Evolutionary conservation across 2,329 filamentous ascomycete genomes (phyloP), one percentile per base, ranked within the genome.

Genomic region (Juglanconis sp.): DNA sequence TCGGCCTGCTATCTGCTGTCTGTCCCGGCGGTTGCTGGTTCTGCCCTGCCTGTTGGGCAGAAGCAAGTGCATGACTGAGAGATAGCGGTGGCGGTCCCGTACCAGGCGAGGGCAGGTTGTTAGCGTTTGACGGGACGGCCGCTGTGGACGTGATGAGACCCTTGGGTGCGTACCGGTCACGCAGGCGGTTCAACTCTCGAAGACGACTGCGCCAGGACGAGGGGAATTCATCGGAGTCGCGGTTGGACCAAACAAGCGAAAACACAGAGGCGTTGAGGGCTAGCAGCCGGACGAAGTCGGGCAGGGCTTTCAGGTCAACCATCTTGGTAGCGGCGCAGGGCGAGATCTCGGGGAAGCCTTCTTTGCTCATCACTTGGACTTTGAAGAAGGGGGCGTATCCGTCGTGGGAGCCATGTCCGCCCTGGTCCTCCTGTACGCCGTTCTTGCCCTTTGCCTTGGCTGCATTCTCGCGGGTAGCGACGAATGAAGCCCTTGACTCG

Each of bases 211-310:
- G 87, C 95, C 95, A 98, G 8, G 91, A 91, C 10, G 92, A 95
- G 35, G 95, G 82, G 69, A 96, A 88, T 72, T 96, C 92, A 59
- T 89, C 89, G 5, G 88, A 89, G 64, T 89, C 85, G 51, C 87
- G 83, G 68, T 86, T 87, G 51, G 86, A 85, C 92, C 94, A 97
- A n/a, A 97, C 93, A 49, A 89, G 84, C 2, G 90, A 92, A 73
- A 98, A 97, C 8, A 98, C 91, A 13, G 91, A 96, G 0, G 95
- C 93, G 70, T 97, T 98, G 64, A 99, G 84, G 1, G 94, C 92
- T 17, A 98, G 80, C 51, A 96, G 87, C 42, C 95, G 87, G 56
- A 97, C 90, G 70, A 97, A 96, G 9, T 87, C 84, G 0, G 93
- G 90, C 8, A 99, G 80, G 11, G 91, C 91, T 66, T 86, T 87